A percentile compares a stretch with the other conserved stretches of the same genome.
Evolutionary conservation across 2,329 filamentous ascomycete genomes (phyloP).

Genomic region (Lasiodiplodia hormozganensis): DNA sequence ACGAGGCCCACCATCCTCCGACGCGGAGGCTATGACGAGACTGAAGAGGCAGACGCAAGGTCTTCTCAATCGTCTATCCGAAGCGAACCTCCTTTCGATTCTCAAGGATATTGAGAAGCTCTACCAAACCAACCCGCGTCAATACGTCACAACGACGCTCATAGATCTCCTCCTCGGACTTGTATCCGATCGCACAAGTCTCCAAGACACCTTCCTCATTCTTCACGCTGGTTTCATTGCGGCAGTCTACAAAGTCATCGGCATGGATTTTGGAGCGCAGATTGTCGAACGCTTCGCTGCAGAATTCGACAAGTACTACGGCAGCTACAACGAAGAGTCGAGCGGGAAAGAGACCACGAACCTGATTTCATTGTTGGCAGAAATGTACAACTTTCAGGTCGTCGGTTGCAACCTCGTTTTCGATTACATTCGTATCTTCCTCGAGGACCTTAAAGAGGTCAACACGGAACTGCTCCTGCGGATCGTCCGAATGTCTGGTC

Average conservation of each 20-base stretch:
- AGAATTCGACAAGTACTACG: slow-evolving; percentile 73
- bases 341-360: slow-evolving; percentile 73
- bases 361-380: slow-evolving; percentile 79
- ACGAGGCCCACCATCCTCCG: slow-evolving; percentile 67
- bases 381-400: slow-evolving; percentile 92
- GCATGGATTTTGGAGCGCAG: slow-evolving; percentile 88
- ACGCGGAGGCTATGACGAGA: slow-evolving; percentile 70
- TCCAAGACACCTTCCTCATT: slow-evolving; percentile 90
- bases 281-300: slow-evolving; percentile 80
- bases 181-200: slow-evolving; percentile 76
- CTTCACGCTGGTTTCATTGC: slow-evolving; percentile 89
- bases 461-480: slow-evolving; percentile 89
- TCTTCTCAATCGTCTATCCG: slow-evolving; percentile 89
- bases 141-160: slow-evolving; percentile 82
- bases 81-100: slow-evolving; percentile 86
- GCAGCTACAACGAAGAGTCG: slow-evolving; percentile 45
- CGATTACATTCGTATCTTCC: slow-evolving; percentile 83
- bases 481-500: slow-evolving; percentile 79
- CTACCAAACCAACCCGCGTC: slow-evolving; percentile 84
- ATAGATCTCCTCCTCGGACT: slow-evolving; percentile 80
- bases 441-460: slow-evolving; percentile 77
- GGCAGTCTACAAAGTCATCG: slow-evolving; percentile 84
- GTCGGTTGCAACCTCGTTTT: slow-evolving; percentile 84
- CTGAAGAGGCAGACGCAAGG: slow-evolving; percentile 85
- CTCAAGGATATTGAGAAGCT: slow-evolving; percentile 81